Evolutionary conservation across 495 filamentous ascomycete genomes (phyloP), one percentile per base, ranked within the genome.

Genomic region (Aspergillus bridgeri): DNA sequence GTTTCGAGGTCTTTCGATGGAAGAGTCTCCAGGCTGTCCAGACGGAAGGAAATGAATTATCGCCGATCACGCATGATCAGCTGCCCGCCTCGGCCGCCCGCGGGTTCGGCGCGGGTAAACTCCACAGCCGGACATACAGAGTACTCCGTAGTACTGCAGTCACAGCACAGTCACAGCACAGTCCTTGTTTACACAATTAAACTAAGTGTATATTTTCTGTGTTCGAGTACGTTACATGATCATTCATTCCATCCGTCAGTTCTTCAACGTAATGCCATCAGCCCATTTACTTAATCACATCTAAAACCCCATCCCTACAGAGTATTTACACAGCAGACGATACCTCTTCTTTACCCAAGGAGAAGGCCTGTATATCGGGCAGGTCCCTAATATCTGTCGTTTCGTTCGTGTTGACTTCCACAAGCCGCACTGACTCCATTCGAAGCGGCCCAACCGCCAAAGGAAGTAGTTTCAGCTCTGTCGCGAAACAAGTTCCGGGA

Each of bases 371-470:
- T 58, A 94, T 85, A 61, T 85, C 84, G 5, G 92, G 92, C 42
- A 96, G 68, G 63, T 96, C 88, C 60, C 83, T 77, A 52, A 96
- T 85, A 75, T 96, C 91, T 17, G 90, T 85, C 67, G 86, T 85
- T 72, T 95, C 90, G 60, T 90, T 88, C 46, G 83, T 89, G 33
- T 80, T 85, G 59, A 94, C 74, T 74, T 98, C 94, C 21, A 93
- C 79, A 9, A 97, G 83, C 54, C 91, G 79, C 11, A 98, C 82
- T 11, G 86, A 86, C 65, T 96, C 93, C 3, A 98, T 67, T 3
- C 82, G 79, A 8, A 97, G 78, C 18, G 92, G 78, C 0, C 94
- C 94, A 21, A 83, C 81, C 19, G 80, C 81, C 45, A 96, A 75
- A 9, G 92, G 86, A 24, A 96, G 74, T 51, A 97, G 90, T 56